Evolutionary conservation across 2,329 filamentous ascomycete genomes (phyloP).

Genomic region (Sordariomycetes sp.): DNA sequence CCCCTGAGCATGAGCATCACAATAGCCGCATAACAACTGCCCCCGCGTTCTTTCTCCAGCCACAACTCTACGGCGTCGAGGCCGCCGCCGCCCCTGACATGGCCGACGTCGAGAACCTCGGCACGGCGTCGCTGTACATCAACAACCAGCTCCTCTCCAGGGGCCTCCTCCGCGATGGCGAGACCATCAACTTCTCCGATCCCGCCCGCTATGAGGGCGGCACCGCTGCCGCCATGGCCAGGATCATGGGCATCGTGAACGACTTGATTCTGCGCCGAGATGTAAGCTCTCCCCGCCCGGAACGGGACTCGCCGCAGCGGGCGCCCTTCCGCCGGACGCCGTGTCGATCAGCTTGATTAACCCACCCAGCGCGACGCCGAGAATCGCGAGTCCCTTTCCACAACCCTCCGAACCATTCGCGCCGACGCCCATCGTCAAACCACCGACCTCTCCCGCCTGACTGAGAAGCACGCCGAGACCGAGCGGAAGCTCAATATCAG

Average conservation of each 20-base stretch:
- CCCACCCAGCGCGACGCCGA: constrained; percentile 67
- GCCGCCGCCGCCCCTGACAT: constrained; percentile 22
- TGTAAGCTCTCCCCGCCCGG: constrained; percentile 39
- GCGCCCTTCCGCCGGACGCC: not conserved
- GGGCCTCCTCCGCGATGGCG: constrained; percentile 55
- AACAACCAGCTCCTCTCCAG: constrained; percentile 61
- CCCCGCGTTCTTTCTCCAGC: not conserved
- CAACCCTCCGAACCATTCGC: constrained; percentile 65
- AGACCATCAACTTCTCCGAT: constrained; percentile 71
- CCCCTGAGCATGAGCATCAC: not conserved
- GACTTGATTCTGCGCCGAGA: constrained; percentile 86
- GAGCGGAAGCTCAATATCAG: constrained; percentile 44
- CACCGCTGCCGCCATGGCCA: constrained; percentile 59
- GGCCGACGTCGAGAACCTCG: constrained; percentile 51
- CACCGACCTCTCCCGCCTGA: constrained; percentile 51
- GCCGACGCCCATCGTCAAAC: constrained; percentile 65
- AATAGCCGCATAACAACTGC: not conserved
- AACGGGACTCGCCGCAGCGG: not conserved
- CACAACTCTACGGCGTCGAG: not conserved
- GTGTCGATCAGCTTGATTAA: not conserved
- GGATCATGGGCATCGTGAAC: constrained; percentile 87
- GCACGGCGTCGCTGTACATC: constrained; percentile 60
- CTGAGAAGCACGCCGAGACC: constrained; percentile 41
- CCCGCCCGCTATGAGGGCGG: constrained; percentile 54
- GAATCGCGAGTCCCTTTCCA: constrained; percentile 72